These are phyloP conservation scores for Podospora fimiseda DNA, from an alignment of 495 filamentous ascomycete genomes.

Conservation along the genomic window DNA sequence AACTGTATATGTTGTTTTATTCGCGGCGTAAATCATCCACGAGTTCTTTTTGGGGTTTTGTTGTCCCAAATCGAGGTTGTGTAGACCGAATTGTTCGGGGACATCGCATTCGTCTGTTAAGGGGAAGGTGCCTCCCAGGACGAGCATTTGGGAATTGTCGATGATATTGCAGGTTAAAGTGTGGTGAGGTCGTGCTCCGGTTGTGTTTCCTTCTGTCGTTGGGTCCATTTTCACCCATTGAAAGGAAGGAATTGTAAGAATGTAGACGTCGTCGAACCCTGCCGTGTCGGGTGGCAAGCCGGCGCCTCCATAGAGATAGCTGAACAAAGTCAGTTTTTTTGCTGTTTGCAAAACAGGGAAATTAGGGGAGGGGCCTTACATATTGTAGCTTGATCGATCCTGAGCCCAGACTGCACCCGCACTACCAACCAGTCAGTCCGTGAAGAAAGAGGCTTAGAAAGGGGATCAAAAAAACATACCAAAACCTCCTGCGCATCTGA, in stretches of 20 bases:
- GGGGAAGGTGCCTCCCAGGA: slow-evolving; percentile 63
- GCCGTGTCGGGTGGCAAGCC: slow-evolving; percentile 32
- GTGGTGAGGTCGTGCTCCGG: slow-evolving; percentile 36
- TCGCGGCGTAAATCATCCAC: slow-evolving; percentile 23
- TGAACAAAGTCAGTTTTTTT: slow-evolving; percentile 13
- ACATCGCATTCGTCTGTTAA: slow-evolving; percentile 60
- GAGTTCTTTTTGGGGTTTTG: slow-evolving; percentile 26
- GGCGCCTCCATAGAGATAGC: slow-evolving; percentile 49
- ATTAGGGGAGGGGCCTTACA: slow-evolving; percentile 30
- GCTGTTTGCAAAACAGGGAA: background rate
- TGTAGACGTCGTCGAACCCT: slow-evolving; percentile 52
- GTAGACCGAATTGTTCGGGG: slow-evolving; percentile 53
- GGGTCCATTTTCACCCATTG: slow-evolving; percentile 48
- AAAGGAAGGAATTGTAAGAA: slow-evolving; percentile 52
- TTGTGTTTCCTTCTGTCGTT: slow-evolving; percentile 23
- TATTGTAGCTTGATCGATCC: slow-evolving; percentile 52
- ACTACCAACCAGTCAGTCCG: background rate
- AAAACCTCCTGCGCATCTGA: slow-evolving; percentile 43
- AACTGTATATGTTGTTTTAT: slow-evolving; percentile 50
- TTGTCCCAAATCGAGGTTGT: slow-evolving; percentile 50
- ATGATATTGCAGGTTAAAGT: slow-evolving; percentile 48
- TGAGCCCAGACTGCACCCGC: slow-evolving; percentile 45
- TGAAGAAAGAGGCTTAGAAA: too few species aligned
- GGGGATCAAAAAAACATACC: too few species aligned
- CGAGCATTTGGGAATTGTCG: slow-evolving; percentile 52